These are phyloP conservation scores for Fusarium algeriense DNA, from an alignment of 2,329 filamentous ascomycete genomes.

Conservation along the genomic window DNA sequence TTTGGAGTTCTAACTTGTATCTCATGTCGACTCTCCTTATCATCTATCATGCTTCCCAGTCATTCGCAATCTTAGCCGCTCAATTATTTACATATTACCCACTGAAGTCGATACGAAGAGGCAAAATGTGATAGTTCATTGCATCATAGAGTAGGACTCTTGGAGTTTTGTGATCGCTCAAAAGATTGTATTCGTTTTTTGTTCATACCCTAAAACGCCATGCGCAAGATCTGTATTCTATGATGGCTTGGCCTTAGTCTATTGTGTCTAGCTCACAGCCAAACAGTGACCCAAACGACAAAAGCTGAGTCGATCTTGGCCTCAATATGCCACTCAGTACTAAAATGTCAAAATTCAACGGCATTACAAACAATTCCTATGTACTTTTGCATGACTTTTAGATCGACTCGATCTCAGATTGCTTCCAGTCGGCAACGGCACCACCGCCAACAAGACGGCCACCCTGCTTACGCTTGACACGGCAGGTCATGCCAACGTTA, in stretches of 20 bases:
- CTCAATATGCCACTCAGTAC: neutral
- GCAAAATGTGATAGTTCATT: neutral
- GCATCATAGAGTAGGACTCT: no score
- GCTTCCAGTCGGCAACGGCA: slow-evolving; percentile 67
- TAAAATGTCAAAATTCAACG: slow-evolving; percentile 6
- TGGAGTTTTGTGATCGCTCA: neutral
- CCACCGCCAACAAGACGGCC: slow-evolving; percentile 69
- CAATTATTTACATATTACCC: neutral
- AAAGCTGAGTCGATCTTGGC: neutral
- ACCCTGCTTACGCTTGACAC: slow-evolving; percentile 91
- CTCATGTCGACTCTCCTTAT: slow-evolving; percentile 11
- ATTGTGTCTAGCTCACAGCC: neutral
- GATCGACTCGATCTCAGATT: slow-evolving; percentile 73
- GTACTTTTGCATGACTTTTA: slow-evolving; percentile 50
- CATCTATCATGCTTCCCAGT: neutral
- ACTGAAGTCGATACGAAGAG: neutral
- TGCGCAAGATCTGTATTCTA: slow-evolving; percentile 22
- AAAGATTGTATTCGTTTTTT: slow-evolving; percentile 12
- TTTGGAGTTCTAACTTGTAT: slow-evolving; percentile 35
- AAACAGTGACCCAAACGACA: neutral
- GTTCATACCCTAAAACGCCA: slow-evolving; percentile 32
- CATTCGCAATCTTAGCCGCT: neutral
- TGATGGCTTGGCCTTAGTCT: slow-evolving; percentile 5
- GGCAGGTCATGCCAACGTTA: slow-evolving; percentile 88
- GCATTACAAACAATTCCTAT: slow-evolving; percentile 5